phyloP scores from a whole-genome alignment of 306 rosid genomes.

The Rosa persica region DNA sequence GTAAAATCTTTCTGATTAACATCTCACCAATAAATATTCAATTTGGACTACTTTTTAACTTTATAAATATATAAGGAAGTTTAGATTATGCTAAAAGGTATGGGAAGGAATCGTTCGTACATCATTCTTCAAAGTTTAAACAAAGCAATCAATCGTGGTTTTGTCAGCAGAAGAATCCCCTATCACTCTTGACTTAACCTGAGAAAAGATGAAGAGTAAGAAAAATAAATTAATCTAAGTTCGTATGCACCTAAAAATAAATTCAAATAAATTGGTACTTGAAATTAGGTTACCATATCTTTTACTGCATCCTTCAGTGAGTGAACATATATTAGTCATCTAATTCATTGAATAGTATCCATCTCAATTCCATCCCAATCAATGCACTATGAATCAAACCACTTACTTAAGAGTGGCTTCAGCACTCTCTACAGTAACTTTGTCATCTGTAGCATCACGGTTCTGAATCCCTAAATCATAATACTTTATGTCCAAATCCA shows the following conservation, averaged over 20 bases:
- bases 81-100: not conserved
- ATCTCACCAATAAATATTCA: not conserved
- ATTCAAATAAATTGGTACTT: not conserved
- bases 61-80: not conserved
- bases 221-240: slow-evolving; percentile 13
- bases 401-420: too few species aligned
- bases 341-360: too few species aligned
- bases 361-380: too few species aligned
- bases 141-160: slow-evolving; percentile 85
- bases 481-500: too few species aligned
- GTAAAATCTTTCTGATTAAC: not conserved
- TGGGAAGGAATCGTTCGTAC: slow-evolving; percentile 44
- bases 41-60: not conserved
- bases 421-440: too few species aligned
- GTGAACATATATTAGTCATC: too few species aligned
- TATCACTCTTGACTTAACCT: slow-evolving; percentile 99
- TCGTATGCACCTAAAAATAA: not conserved
- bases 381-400: too few species aligned
- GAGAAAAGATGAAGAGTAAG: slow-evolving; percentile 35
- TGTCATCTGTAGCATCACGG: too few species aligned
- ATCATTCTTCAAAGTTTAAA: slow-evolving; percentile 84
- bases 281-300: not conserved
- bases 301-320: not conserved
- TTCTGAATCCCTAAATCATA: too few species aligned
- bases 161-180: slow-evolving; percentile 85